These are phyloP conservation scores for Seiridium cupressi DNA, from an alignment of 2,329 filamentous ascomycete genomes.

Conservation along the genomic window DNA sequence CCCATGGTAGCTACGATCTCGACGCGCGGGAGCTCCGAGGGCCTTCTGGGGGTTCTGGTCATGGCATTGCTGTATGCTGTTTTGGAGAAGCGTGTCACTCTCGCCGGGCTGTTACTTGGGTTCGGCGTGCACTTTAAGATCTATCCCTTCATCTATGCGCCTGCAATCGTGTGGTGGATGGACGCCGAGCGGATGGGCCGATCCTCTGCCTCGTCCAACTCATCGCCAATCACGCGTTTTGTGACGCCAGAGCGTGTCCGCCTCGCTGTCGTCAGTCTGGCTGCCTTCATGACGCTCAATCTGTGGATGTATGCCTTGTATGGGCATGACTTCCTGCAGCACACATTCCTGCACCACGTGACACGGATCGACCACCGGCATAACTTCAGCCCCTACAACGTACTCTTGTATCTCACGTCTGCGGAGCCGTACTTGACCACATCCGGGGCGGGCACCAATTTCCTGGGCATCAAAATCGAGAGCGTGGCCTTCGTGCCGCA, in stretches of 20 bases:
- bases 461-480: constrained; percentile 52
- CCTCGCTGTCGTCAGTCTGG: constrained; percentile 63
- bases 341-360: constrained; percentile 92
- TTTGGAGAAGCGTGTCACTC: constrained; percentile 53
- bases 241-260: constrained; percentile 53
- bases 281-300: constrained; percentile 74
- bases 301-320: constrained; percentile 77
- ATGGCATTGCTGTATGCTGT: constrained; percentile 82
- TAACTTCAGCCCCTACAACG: constrained; percentile 98
- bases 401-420: constrained; percentile 82
- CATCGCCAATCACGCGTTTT: constrained; percentile 36
- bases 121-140: constrained; percentile 96
- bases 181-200: constrained; percentile 49
- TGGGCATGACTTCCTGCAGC: constrained; percentile 75
- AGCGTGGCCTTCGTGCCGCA: constrained; percentile 88
- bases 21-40: constrained; percentile 91
- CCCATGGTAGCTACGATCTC: constrained; percentile 98
- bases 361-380: constrained; percentile 93
- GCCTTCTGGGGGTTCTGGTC: constrained; percentile 81
- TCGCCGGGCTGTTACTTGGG: constrained; percentile 76
- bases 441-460: constrained; percentile 6
- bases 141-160: constrained; percentile 94
- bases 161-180: constrained; percentile 78
- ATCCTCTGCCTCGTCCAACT: constrained; percentile 17
- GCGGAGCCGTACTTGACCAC: constrained; percentile 39